Conservation (phyloP, 768 basidiomycete genomes). For the Pleurotus sapidus region DNA sequence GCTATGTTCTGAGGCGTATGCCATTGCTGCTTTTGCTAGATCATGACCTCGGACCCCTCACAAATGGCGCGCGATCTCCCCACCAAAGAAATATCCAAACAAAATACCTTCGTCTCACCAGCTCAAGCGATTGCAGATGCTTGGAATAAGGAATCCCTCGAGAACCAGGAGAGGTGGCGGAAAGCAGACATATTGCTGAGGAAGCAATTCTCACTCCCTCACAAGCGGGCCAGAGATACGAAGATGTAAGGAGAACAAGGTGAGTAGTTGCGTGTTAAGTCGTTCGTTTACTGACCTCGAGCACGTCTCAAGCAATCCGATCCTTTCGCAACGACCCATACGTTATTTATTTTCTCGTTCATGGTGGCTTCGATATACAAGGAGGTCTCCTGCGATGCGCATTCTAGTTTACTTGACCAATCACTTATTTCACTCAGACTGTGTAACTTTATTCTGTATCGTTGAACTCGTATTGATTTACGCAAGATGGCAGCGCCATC, state of each 20-base stretch:
- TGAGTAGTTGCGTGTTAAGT: background rate
- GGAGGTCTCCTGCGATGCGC: no score
- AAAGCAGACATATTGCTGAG: constrained; percentile 24
- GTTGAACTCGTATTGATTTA: no score
- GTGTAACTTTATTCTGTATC: no score
- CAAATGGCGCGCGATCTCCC: constrained; percentile 10
- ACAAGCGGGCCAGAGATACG: constrained; percentile 1
- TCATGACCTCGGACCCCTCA: constrained; percentile 32
- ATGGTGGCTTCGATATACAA: no score
- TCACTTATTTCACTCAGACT: no score
- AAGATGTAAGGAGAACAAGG: constrained; percentile 1
- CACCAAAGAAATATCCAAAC: constrained; percentile 25
- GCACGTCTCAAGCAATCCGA: background rate
- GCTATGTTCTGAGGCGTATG: constrained; percentile 26
- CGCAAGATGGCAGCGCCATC: no score
- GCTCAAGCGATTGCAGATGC: constrained; percentile 66
- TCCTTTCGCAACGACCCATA: background rate
- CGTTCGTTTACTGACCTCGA: background rate
- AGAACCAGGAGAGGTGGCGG: constrained; percentile 60
- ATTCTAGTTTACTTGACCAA: no score
- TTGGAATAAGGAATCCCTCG: constrained; percentile 61
- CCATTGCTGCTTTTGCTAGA: constrained; percentile 31
- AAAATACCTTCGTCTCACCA: constrained; percentile 39
- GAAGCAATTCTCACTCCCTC: constrained; percentile 4
- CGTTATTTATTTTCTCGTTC: background rate